phyloP scores from a whole-genome alignment of 495 filamentous ascomycete genomes.

The Cairneyella variabilis region DNA sequence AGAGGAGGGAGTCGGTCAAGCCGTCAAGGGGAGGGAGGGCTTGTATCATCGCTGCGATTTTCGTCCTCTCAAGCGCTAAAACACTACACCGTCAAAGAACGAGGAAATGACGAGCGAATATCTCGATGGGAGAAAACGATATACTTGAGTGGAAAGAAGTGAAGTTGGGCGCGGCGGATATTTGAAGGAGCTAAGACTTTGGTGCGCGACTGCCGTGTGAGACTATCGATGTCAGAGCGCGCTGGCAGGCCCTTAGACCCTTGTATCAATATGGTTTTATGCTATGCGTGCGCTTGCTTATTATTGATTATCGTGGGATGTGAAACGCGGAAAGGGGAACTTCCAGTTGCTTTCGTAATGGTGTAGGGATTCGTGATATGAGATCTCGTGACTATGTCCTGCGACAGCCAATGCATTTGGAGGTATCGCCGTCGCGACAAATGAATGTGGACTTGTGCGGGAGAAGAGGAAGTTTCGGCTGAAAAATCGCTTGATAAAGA shows the following conservation, averaged over 20 bases:
- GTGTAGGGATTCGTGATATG: too few relatives aligned
- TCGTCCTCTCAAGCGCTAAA: background rate
- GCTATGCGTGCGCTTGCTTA: background rate
- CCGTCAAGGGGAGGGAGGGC: background rate
- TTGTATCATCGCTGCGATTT: background rate
- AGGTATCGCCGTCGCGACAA: too few relatives aligned
- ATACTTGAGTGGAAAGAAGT: background rate
- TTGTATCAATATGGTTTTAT: slow-evolving; percentile 1
- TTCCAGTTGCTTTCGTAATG: too few relatives aligned
- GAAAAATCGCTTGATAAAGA: too few relatives aligned
- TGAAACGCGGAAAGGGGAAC: background rate
- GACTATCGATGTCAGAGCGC: slow-evolving; percentile 3
- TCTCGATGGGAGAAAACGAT: background rate
- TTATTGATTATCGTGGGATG: background rate
- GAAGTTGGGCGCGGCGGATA: background rate
- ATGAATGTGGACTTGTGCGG: too few relatives aligned
- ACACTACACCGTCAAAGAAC: background rate
- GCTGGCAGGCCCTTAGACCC: background rate
- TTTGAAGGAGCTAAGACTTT: too few relatives aligned
- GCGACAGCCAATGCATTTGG: too few relatives aligned
- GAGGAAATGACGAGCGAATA: background rate
- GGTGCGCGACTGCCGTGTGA: too few relatives aligned
- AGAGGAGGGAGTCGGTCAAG: background rate
- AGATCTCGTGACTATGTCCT: too few relatives aligned
- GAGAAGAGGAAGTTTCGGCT: too few relatives aligned